phyloP scores from a whole-genome alignment of 306 rosid species.

The Quercus glauca region DNA sequence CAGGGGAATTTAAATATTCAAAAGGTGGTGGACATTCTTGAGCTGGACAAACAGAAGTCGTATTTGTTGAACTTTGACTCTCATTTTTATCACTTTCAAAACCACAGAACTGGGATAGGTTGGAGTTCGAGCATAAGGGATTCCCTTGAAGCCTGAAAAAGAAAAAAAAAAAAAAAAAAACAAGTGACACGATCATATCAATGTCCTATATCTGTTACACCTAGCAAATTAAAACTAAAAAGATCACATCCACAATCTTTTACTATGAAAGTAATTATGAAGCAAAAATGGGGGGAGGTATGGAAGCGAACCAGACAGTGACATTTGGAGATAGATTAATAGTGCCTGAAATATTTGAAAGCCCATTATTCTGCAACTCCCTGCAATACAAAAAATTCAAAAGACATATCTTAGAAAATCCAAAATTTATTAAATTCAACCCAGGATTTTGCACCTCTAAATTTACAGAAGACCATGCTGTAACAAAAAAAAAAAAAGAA shows the following conservation, averaged over 20 bases:
- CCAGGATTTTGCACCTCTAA: background rate
- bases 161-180: background rate
- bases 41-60: constrained; percentile 29
- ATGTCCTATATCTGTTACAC: background rate
- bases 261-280: background rate
- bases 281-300: constrained; percentile 21
- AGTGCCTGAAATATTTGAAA: constrained; percentile 56
- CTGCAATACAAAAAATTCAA: constrained; percentile 44
- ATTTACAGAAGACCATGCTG: background rate
- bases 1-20: constrained; percentile 51
- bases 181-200: background rate
- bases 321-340: constrained; percentile 55
- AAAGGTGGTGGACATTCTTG: constrained; percentile 61
- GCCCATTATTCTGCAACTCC: constrained; percentile 67
- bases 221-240: background rate
- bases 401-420: constrained; percentile 18
- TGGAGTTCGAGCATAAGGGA: constrained; percentile 60
- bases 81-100: constrained; percentile 29
- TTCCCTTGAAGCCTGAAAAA: constrained; percentile 86
- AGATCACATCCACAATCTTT: background rate
- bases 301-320: constrained; percentile 65
- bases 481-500: background rate
- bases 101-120: constrained; percentile 49
- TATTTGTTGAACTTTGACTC: constrained; percentile 21
- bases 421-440: background rate